phyloP scores from a whole-genome alignment of 345 rosid species.

The Euphorbia tirucalli region DNA sequence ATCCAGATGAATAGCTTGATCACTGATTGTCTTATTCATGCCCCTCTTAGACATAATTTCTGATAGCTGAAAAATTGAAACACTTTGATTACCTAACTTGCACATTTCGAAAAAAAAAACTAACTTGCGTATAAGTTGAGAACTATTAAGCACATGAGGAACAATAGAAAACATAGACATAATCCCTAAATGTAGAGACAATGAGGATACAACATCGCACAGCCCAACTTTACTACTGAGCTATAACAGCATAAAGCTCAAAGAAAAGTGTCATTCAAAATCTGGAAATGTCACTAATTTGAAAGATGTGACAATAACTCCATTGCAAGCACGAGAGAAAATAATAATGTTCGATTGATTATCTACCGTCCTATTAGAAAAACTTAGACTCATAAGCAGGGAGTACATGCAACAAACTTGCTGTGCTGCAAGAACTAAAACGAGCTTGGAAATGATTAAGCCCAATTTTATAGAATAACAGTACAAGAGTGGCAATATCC shows the following conservation, averaged over 20 bases:
- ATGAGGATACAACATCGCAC: background rate
- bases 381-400: background rate
- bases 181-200: background rate
- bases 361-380: background rate
- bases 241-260: background rate
- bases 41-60: constrained; percentile 73
- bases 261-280: background rate
- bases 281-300: constrained; percentile 1
- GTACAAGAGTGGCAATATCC: background rate
- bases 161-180: background rate
- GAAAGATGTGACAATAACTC: background rate
- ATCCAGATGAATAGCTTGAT: constrained; percentile 97
- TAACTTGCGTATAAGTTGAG: no score
- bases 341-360: background rate
- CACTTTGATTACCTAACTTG: background rate
- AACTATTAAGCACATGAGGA: background rate
- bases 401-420: no score
- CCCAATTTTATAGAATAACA: background rate
- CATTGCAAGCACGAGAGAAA: background rate
- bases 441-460: background rate
- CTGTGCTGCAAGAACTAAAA: no score
- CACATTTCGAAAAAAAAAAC: background rate
- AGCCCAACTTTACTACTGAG: background rate
- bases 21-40: constrained; percentile 89
- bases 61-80: constrained; percentile 55